phyloP scores from a whole-genome alignment of 2,329 filamentous ascomycete genomes.

The Colletotrichum aenigma region DNA sequence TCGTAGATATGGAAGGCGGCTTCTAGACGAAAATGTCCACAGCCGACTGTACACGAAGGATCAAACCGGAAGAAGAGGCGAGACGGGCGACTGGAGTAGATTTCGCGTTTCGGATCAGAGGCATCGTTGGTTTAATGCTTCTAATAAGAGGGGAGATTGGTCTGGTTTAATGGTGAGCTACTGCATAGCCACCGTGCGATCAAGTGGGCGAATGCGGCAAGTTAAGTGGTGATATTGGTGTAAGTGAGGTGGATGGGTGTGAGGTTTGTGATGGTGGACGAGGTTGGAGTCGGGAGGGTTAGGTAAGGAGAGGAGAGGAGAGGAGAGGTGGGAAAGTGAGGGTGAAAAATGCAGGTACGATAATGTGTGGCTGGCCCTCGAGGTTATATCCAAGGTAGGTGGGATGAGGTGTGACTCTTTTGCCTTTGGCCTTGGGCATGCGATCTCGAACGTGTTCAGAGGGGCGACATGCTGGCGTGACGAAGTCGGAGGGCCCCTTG shows the following conservation, averaged over 20 bases:
- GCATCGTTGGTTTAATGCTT: slow-evolving; percentile 55
- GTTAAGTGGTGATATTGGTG: slow-evolving; percentile 1
- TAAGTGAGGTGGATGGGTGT: neutral
- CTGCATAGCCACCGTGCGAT: slow-evolving; percentile 31
- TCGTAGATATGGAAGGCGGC: slow-evolving; percentile 44
- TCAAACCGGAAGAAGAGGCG: slow-evolving; percentile 64
- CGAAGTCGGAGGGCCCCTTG: slow-evolving; percentile 23
- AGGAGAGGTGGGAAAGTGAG: neutral
- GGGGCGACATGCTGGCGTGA: slow-evolving; percentile 24
- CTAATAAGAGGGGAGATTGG: slow-evolving; percentile 30
- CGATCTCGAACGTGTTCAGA: slow-evolving; percentile 22
- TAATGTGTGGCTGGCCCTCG: slow-evolving; percentile 16
- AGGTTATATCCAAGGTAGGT: slow-evolving; percentile 21
- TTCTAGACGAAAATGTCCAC: slow-evolving; percentile 47
- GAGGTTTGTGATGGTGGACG: neutral
- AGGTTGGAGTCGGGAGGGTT: neutral
- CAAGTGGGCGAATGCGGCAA: slow-evolving; percentile 12
- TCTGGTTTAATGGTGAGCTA: slow-evolving; percentile 35
- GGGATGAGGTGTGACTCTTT: slow-evolving; percentile 23
- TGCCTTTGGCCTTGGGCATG: slow-evolving; percentile 8
- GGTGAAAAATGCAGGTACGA: slow-evolving; percentile 8
- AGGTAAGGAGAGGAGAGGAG: neutral
- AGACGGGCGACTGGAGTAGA: slow-evolving; percentile 67
- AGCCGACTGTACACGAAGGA: slow-evolving; percentile 58
- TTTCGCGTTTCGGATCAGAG: slow-evolving; percentile 54